phyloP scores from a whole-genome alignment of 2,329 filamentous ascomycete species.

The Stachybotrys elegans region DNA sequence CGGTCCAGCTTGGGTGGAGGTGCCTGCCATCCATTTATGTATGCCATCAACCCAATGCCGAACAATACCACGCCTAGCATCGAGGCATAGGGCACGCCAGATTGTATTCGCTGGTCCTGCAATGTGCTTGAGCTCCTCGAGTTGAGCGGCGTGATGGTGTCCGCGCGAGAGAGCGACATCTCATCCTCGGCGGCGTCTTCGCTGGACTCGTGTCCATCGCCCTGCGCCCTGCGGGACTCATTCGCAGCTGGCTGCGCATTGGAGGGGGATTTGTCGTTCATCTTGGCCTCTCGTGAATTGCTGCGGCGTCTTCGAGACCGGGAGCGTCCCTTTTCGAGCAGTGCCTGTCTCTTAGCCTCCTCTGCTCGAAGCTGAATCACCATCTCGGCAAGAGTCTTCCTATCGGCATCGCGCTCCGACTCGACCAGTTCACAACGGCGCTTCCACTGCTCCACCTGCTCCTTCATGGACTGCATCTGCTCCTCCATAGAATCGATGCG shows the following conservation, averaged over 20 bases:
- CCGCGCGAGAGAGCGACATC: constrained; percentile 41
- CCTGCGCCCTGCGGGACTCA: constrained; percentile 10
- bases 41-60: constrained; percentile 80
- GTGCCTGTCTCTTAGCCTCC: constrained; percentile 43
- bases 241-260: constrained; percentile 10
- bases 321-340: constrained; percentile 34
- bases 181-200: constrained; percentile 29
- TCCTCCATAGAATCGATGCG: constrained; percentile 71
- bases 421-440: constrained; percentile 77
- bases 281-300: constrained; percentile 13
- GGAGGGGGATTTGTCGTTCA: constrained; percentile 11
- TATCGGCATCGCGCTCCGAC: constrained; percentile 64
- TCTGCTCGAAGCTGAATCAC: constrained; percentile 74
- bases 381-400: constrained; percentile 80
- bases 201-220: constrained; percentile 15
- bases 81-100: constrained; percentile 69
- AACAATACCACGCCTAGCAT: constrained; percentile 78
- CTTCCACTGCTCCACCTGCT: constrained; percentile 74
- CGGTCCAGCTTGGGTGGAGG: constrained; percentile 26
- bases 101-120: constrained; percentile 37
- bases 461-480: constrained; percentile 77
- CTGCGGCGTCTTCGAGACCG: constrained; percentile 26
- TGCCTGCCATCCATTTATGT: constrained; percentile 74
- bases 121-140: constrained; percentile 32
- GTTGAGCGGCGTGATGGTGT: constrained; percentile 42